phyloP scores from a whole-genome alignment of 495 filamentous ascomycete species.

The Hypoxylon cercidicola region DNA sequence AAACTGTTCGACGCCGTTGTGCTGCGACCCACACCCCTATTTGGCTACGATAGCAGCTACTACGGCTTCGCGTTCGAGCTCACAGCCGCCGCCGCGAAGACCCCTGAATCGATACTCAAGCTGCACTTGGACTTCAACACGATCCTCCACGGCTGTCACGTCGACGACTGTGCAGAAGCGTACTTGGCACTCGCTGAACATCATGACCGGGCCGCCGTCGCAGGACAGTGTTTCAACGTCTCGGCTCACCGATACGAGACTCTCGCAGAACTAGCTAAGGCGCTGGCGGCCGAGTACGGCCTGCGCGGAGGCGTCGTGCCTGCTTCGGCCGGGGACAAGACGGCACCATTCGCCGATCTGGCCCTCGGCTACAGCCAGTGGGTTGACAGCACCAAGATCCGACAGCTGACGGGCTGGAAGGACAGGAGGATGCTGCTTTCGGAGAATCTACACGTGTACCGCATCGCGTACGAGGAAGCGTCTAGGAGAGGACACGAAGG shows the following conservation, averaged over 20 bases:
- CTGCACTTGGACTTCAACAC: conserved; percentile 45
- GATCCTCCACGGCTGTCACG: conserved; percentile 53
- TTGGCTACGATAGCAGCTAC: conserved; percentile 52
- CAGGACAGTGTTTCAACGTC: conserved; percentile 55
- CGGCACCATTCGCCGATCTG: conserved; percentile 18
- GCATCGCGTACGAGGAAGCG: conserved; percentile 54
- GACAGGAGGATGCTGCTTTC: conserved; percentile 51
- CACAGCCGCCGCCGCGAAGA: conserved; percentile 28
- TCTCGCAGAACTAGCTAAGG: conserved; percentile 44
- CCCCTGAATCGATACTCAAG: conserved; percentile 31
- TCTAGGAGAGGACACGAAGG: conserved; percentile 32
- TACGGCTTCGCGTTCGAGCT: conserved; percentile 49
- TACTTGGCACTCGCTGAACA: conserved; percentile 53
- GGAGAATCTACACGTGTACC: conserved; percentile 49
- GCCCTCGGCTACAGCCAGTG: conserved; percentile 53
- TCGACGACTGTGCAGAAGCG: conserved; percentile 58
- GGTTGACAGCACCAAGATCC: conserved; percentile 54
- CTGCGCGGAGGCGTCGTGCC: conserved; percentile 38
- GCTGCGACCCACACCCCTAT: conserved; percentile 52
- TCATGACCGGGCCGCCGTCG: conserved; percentile 34
- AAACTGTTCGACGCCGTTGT: conserved; percentile 53
- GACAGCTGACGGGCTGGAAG: conserved; percentile 52
- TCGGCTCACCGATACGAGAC: conserved; percentile 54
- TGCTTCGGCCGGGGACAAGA: conserved; percentile 1
- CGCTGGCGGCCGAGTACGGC: conserved; percentile 50